phyloP scores from a whole-genome alignment of 768 basidiomycete species.

The Boletus edulis region DNA sequence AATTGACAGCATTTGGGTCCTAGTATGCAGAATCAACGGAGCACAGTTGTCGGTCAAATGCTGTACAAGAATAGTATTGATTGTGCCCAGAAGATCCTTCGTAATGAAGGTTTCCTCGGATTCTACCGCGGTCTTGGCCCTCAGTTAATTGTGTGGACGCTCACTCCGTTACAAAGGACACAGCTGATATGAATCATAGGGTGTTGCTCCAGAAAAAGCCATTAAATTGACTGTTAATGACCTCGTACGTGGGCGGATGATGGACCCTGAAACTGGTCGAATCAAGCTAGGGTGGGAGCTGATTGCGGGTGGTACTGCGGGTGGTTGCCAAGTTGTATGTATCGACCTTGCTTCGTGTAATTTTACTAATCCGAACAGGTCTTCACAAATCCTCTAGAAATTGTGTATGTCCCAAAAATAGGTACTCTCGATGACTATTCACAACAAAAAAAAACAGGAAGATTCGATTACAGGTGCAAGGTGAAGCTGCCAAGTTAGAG shows the following conservation, averaged over 20 bases:
- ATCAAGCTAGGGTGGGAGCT: conserved; percentile 93
- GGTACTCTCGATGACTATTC: background rate
- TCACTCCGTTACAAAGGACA: background rate
- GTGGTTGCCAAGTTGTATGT: conserved; percentile 97
- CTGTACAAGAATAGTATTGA: conserved; percentile 96
- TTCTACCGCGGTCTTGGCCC: conserved; percentile 97
- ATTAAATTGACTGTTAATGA: conserved; percentile 98
- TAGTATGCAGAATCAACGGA: conserved; percentile 97
- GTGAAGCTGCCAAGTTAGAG: conserved; percentile 87
- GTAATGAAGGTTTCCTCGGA: conserved; percentile 91
- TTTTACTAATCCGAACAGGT: conserved; percentile 48
- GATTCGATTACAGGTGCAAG: conserved; percentile 94
- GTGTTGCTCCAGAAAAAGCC: conserved; percentile 95
- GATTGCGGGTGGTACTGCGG: conserved; percentile 87
- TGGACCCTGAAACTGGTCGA: conserved; percentile 93
- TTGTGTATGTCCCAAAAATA: conserved; percentile 59
- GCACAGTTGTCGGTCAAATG: conserved; percentile 93
- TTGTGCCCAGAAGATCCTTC: conserved; percentile 90
- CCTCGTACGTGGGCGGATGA: conserved; percentile 75
- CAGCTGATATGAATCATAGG: conserved; percentile 43
- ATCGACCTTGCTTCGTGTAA: conserved; percentile 4
- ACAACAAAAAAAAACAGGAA: too few relatives aligned
- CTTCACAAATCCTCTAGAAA: conserved; percentile 97
- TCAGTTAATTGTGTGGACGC: conserved; percentile 72
- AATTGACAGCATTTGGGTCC: conserved; percentile 3